Base-by-base conservation (phyloP, 1,284 basidiomycete genomes). In the Caloboletus firmus region DNA sequence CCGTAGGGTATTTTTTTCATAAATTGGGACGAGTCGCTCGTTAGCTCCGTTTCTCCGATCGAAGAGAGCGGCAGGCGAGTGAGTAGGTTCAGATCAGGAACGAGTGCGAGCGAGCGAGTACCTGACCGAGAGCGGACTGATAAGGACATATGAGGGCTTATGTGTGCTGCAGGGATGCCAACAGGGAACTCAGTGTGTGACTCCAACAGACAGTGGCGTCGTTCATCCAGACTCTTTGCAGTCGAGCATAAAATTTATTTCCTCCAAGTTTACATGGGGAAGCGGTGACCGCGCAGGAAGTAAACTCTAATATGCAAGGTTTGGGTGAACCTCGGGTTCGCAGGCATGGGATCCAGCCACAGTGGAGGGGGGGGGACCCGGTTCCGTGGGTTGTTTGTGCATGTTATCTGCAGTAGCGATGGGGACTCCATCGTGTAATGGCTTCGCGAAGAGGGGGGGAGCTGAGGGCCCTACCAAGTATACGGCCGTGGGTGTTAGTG, bases 361-460 rank as follows among this genome's bases (percentile, higher is more conserved):
- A n/a, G n/a, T n/a, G n/a, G n/a, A n/a, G n/a, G n/a, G n/a, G n/a
- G n/a, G n/a, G n/a, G n/a, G n/a, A n/a, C n/a, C n/a, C 68, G 69
- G 69, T 68, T 55, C 67, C 67, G 68, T 64, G 59, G 43, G 30
- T 5, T 62, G 39, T 65, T 57, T 62, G 52, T 37, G 32, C 3
- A 1, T 54, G 56, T 64, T 63, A n/a, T 31, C 22, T 57, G 24
- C 47, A 52, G 51, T 49, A 31, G 52, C 45, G 52, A 59, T 49
- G 52, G 50, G 42, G 35, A 42, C 26, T 30, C 35, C 22, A 17
- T 18, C 20, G 37, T 41, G 17, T n/a, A n/a, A n/a, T n/a, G 28
- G 44, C 60, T 64, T 66, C 64, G 59, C 55, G 63, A 62, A 61
- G 49, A n/a, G n/a, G n/a, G n/a, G n/a, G n/a, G n/a, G n/a, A n/a